Evolutionary conservation across 495 filamentous ascomycete species (phyloP), one percentile per base, ranked within the genome.

Genomic region (Neurospora tetrasperma): DNA sequence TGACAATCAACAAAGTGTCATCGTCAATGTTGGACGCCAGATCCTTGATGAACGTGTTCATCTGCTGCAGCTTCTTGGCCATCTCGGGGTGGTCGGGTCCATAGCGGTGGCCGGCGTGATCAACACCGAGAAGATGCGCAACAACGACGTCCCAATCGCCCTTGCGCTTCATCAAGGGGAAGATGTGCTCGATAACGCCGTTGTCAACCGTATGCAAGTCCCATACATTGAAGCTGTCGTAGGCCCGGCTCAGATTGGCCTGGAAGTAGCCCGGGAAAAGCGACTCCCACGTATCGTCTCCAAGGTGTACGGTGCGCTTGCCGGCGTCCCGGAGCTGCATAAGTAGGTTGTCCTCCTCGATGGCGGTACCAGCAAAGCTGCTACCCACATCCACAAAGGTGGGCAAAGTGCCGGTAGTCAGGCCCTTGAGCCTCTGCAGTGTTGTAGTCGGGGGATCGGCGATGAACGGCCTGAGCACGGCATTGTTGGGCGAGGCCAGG

Each of bases 151-250:
- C 96, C 96, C 96, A 99, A 76, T 91, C 87, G 3, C 81, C 84
- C 35, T 83, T 84, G 77, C 90, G 89, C 42, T 89, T 84, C 75
- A 98, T 82, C 8, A 97, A 84, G 5, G 96, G 96, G 71, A 98
- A 91, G 40, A 99, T 89, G 79, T 98, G 90, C 77, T 97, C 91
- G 14, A 88, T 92, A n/a, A 99, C 96, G 1, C 96, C 96, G 76
- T 97, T 96, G 77, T 99, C 96, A 18, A 99, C 92, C 0, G 96
- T 98, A 77, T 98, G 94, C 78, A 99, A 80, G 80, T 99, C 96
- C 94, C 94, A 98, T 5, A 98, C 96, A 78, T 98, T 98, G 81
- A 99, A 94, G 54, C 95, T 98, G 80, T 98, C 94, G 79, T 96
- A 98, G 3, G 96, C 88, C 73, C 85, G 86, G 72, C 93, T 96